These are phyloP conservation scores for Pichia cabralensis DNA, from an alignment of 805 yeast species.

Conservation along the genomic window DNA sequence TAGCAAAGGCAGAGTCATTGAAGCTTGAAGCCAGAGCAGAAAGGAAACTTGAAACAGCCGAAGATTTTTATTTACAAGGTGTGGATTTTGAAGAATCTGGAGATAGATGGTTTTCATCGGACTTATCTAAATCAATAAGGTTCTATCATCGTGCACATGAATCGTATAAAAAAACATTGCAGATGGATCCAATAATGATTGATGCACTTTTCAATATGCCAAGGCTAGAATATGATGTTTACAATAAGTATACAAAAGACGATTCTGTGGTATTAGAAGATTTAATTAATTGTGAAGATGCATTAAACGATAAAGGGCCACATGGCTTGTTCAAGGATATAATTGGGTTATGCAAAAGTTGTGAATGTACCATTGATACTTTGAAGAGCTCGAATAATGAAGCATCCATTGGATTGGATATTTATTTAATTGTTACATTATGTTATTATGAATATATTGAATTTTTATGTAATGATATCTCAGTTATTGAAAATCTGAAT, in stretches of 20 bases:
- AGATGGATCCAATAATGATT: constrained; percentile 14
- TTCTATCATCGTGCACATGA: constrained; percentile 52
- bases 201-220: constrained; percentile 54
- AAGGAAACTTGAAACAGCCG: constrained; percentile 31
- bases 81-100: constrained; percentile 63
- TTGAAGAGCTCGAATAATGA: constrained; percentile 8
- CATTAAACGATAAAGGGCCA: constrained; percentile 13
- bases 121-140: constrained; percentile 51
- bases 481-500: not conserved
- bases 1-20: constrained; percentile 6
- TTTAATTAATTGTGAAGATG: constrained; percentile 26
- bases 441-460: constrained; percentile 41
- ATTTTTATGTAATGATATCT: constrained; percentile 8
- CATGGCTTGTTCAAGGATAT: constrained; percentile 33
- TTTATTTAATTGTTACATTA: constrained; percentile 36
- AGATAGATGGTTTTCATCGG: constrained; percentile 63
- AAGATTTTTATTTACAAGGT: constrained; percentile 48
- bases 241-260: constrained; percentile 36
- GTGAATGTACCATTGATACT: constrained; percentile 28
- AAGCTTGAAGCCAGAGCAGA: not conserved
- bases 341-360: constrained; percentile 27
- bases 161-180: constrained; percentile 31
- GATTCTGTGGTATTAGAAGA: constrained; percentile 33
- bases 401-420: constrained; percentile 28
- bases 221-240: constrained; percentile 50